These are phyloP conservation scores for Nemania abortiva DNA, from an alignment of 2,329 filamentous ascomycete species.

Conservation along the genomic window DNA sequence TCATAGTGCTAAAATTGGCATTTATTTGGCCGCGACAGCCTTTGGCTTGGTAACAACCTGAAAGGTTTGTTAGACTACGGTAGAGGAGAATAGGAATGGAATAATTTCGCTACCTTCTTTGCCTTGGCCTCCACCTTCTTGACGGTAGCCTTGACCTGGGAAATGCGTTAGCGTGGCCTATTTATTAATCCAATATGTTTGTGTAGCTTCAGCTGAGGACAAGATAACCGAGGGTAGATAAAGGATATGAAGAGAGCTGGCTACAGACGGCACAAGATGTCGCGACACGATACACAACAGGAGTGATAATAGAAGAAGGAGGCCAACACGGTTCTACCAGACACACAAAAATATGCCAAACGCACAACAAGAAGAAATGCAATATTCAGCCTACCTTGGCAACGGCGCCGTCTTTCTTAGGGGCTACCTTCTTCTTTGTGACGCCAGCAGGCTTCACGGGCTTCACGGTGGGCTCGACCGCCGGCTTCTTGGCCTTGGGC, in stretches of 20 bases:
- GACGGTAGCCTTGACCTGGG: constrained; percentile 50
- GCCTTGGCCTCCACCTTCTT: constrained; percentile 50
- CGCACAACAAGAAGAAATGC: not conserved
- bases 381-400: constrained; percentile 47
- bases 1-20: not conserved
- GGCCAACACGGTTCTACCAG: not conserved
- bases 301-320: not conserved
- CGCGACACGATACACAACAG: not conserved
- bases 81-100: constrained; percentile 7
- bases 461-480: constrained; percentile 41
- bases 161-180: constrained; percentile 39
- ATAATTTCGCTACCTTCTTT: constrained; percentile 45
- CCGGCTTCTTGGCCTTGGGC: constrained; percentile 47
- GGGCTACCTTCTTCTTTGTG: constrained; percentile 51
- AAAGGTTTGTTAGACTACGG: constrained; percentile 4
- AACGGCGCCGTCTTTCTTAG: constrained; percentile 51
- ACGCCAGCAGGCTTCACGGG: constrained; percentile 50
- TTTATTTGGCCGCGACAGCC: constrained; percentile 42
- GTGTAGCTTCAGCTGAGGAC: not conserved
- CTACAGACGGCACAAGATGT: not conserved
- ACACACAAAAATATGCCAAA: not conserved
- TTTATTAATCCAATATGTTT: constrained; percentile 2
- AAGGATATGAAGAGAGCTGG: not conserved
- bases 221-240: not conserved
- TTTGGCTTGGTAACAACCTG: constrained; percentile 47